phyloP scores from a whole-genome alignment of 73 alveolate species.

The Paramecium primaurelia region DNA sequence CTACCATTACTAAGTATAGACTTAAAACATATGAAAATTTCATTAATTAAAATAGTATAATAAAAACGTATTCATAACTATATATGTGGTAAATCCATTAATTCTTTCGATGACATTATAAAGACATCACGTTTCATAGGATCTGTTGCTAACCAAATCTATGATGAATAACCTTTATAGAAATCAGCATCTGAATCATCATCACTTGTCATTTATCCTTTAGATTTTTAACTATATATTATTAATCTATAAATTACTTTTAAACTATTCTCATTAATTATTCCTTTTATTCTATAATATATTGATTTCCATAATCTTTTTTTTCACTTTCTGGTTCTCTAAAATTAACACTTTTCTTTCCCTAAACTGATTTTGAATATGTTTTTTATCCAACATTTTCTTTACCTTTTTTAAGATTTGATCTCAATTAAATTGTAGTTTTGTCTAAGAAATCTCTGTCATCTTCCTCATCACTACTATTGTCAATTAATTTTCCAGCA shows the following conservation, averaged over 20 bases:
- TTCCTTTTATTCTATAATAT: constrained; percentile 9
- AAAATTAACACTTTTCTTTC: not conserved
- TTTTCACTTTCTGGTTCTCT: not conserved
- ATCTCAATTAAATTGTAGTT: not conserved
- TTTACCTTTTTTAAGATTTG: not conserved
- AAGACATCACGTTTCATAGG: not conserved
- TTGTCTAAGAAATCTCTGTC: not conserved
- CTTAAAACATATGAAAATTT: not conserved
- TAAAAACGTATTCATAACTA: constrained; percentile 36
- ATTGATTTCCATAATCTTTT: not conserved
- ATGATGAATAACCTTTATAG: not conserved
- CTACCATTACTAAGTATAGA: not conserved
- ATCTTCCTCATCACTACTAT: constrained; percentile 20
- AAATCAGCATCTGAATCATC: constrained; percentile 12
- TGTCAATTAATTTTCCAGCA: not conserved
- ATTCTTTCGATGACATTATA: not conserved
- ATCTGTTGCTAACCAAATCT: constrained; percentile 35
- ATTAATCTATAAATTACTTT: not conserved
- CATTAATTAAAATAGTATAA: not conserved
- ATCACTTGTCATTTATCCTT: not conserved
- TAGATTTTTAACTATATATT: not conserved
- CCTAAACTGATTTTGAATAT: constrained; percentile 6
- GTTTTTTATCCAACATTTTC: not conserved
- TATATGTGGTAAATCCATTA: not conserved
- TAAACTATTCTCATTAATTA: constrained; percentile 19